Base-by-base conservation (phyloP, 495 filamentous ascomycete genomes). In the Penicillium manginii region DNA sequence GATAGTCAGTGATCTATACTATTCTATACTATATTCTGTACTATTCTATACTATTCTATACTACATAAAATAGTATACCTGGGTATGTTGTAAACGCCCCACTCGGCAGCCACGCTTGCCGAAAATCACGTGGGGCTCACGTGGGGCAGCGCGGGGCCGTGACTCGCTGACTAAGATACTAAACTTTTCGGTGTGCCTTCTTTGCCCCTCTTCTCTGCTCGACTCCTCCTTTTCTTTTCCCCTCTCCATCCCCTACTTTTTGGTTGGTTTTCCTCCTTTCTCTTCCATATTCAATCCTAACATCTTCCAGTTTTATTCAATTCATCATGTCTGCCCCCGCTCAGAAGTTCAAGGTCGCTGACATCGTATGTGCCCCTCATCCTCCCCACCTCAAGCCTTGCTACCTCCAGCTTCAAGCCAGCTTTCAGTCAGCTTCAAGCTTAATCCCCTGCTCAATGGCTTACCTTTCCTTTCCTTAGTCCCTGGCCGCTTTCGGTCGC, bases 401-500 rank as follows among this genome's bases (percentile, higher is more conserved):
- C 26, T 29, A 29, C 17, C 8, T 17, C n/a, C 17, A 43, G 40
- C 40, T 43, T 43, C 15, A 9, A 43, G 14, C 40, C n/a, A n/a
- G n/a, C n/a, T n/a, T 21, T 45, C 14, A 9, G 3, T 40, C 14
- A 40, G 37, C 37, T 43, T 21, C 15, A 2, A 43, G 14, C 40
- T n/a, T 5, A 8, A 19, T 17, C 8, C 15, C 14, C 14, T 43
- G 37, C 37, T 19, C 57, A 62, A 63, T 46, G 57, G 50, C 62
- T 73, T 48, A 77, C 61, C 29, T 22, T 33, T 62, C 23, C 49
- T 54, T 12, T 53, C 47, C 21, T 70, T 43, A 86, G 78, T 91
- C 89, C 72, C 87, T 98, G 73, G 93, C 94, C 71, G 94, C 94
- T 75, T 98, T 98, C 73, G 94, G 94, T 77, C 94, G 94, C 81